Evolutionary conservation across 2,329 filamentous ascomycete genomes (phyloP), one percentile per base, ranked within the genome.

Genomic region (Nemania bipapillata): DNA sequence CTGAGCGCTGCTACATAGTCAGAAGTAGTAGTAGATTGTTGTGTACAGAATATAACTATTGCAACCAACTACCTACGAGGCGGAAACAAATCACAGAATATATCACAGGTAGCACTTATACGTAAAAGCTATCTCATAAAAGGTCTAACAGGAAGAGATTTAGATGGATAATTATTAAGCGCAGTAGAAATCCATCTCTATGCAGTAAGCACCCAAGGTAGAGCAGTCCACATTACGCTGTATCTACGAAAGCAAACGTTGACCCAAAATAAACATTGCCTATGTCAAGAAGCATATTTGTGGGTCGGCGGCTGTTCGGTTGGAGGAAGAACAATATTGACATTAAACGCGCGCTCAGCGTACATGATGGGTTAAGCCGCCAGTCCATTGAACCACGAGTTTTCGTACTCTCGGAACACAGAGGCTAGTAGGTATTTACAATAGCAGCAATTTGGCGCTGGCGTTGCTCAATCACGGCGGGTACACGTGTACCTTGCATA

Each of bases 401-500:
- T 60, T 24, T 4, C 32, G 42, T 50, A 22, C 26, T 49, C 24
- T 56, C 24, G 11, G 4, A 35, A 55, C 15, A 63, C 47, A 53
- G 32, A 55, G 52, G 49, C 26, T 8, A 63, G 24, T n/a, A n/a
- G n/a, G n/a, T n/a, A n/a, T n/a, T n/a, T n/a, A n/a, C n/a, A n/a
- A n/a, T n/a, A n/a, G n/a, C 35, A 53, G 22, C 3, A 68, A 68
- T 59, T n/a, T 68, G 56, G 65, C 68, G 65, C 68, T 37, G 56
- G 50, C 20, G 20, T 42, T 40, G 30, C 50, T 28, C 30, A 40
- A 30, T 35, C 17, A 28, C 22, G 57, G 60, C 67, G 67, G 67
- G 67, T 69, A 67, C 67, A 60, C 64, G 63, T 60, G 64, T 66
- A 69, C 63, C 68, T 63, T 70, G 68, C 68, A 68, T 54, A 7